These are phyloP conservation scores for Rhinocladiella mackenziei DNA, from an alignment of 2,329 filamentous ascomycete species.

Conservation along the genomic window DNA sequence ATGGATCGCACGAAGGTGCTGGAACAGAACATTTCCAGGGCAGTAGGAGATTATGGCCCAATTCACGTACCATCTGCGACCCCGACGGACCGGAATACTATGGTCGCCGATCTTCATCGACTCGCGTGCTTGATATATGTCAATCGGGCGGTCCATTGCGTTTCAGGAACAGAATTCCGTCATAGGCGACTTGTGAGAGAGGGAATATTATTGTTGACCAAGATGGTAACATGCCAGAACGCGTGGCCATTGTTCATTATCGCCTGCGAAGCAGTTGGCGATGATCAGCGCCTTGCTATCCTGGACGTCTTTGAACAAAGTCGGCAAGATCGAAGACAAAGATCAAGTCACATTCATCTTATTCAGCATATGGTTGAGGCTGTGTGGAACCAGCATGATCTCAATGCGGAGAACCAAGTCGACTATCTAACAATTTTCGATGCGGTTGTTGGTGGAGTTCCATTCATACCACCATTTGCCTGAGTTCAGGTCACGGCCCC, in stretches of 20 bases:
- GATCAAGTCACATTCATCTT: constrained; percentile 22
- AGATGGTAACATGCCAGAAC: constrained; percentile 23
- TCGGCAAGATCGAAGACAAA: constrained; percentile 18
- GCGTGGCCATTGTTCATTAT: constrained; percentile 25
- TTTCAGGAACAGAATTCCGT: constrained; percentile 19
- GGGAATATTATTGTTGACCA: constrained; percentile 21
- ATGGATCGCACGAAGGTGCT: constrained; percentile 12
- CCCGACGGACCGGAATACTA: constrained; percentile 11
- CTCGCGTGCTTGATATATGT: constrained; percentile 22
- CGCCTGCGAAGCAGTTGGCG: constrained; percentile 21
- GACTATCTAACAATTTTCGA: constrained; percentile 21
- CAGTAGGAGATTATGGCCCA: constrained; percentile 15
- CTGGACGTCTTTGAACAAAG: constrained; percentile 20
- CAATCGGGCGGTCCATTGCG: constrained; percentile 17
- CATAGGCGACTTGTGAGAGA: constrained; percentile 22
- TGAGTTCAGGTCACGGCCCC: constrained; percentile 13
- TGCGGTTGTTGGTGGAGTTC: constrained; percentile 19
- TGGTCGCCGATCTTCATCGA: constrained; percentile 22
- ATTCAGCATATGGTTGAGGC: constrained; percentile 22
- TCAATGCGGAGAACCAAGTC: constrained; percentile 19
- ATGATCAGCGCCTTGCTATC: constrained; percentile 20
- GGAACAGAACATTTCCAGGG: constrained; percentile 18
- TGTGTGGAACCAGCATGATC: constrained; percentile 22
- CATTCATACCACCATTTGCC: constrained; percentile 22
- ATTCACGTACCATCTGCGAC: constrained; percentile 14